Evolutionary conservation across 306 rosid genomes (phyloP), one percentile per base, ranked within the genome.

Genomic region (Cyamopsis tetragonoloba): DNA sequence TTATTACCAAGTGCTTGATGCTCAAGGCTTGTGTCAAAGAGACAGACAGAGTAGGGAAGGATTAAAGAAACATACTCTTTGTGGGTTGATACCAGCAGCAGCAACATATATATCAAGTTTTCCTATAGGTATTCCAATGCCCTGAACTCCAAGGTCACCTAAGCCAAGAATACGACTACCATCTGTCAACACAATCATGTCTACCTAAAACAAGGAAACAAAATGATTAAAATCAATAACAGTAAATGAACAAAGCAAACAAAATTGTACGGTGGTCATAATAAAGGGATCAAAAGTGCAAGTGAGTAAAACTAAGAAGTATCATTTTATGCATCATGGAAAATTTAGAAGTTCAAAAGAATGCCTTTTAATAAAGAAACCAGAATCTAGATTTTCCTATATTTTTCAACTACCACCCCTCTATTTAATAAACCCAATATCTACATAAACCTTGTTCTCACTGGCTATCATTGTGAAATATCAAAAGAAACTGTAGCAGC

Each of bases 131-230:
- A 91, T 91, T 84, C 88, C 97, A 49, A 91, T 91, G 49, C 97
- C 97, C 79, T 91, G 97, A 77, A 91, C 95, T 48, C 97, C 97
- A 74, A 91, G 97, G 58, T 91, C 97, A 63, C 97, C 97, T 46
- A 91, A 79, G 79, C 97, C 97, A 84, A 91, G 97, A 76, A 91
- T 86, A 62, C 97, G 97, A 65, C 97, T 91, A 53, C 97, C 97
- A 75, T 91, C 97, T 48, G 97, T 91, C 72, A 91, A 43, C 77
- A 91, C 97, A 55, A 91, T 86, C 97, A 91, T 91, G 81, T 91
- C 97, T 63, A 91, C 97, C 97, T 91, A 88, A 59, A 85, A 62
- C 46, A 50, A 19, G 71, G 17, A 67, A 53, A 30, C 12, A 65
- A 75, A 58, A 73, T 28, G 48, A 50, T 58, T 24, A 60, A 55